A percentile compares a stretch with the other conserved stretches of the same genome.
Conservation (phyloP, 2,329 filamentous ascomycete species). For the Phialophora tarda region DNA sequence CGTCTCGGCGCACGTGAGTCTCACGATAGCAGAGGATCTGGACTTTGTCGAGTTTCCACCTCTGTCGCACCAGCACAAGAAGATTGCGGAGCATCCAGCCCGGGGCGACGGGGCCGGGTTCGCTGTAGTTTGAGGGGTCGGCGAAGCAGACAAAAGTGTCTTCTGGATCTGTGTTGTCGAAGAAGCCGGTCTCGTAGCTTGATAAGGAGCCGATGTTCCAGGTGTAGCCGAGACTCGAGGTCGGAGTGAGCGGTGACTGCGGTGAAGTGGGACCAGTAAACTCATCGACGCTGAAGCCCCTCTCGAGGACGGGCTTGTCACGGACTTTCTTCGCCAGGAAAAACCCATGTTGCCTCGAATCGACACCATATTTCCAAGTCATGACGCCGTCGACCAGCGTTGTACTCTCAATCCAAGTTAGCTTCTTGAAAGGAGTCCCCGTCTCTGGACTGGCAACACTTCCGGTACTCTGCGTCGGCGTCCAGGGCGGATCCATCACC, state of each 20-base stretch:
- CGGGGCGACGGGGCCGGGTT: slow-evolving; percentile 91
- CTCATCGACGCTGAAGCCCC: slow-evolving; percentile 37
- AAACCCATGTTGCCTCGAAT: slow-evolving; percentile 87
- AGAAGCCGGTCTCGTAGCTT: slow-evolving; percentile 85
- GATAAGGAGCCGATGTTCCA: slow-evolving; percentile 81
- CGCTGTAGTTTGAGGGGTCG: slow-evolving; percentile 88
- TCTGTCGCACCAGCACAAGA: slow-evolving; percentile 79
- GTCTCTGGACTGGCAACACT: slow-evolving; percentile 36
- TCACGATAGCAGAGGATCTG: slow-evolving; percentile 93
- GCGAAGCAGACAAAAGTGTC: slow-evolving; percentile 86
- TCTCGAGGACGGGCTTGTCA: slow-evolving; percentile 38
- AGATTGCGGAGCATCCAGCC: slow-evolving; percentile 94
- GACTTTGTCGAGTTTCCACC: slow-evolving; percentile 76
- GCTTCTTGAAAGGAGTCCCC: slow-evolving; percentile 42
- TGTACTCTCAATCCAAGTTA: slow-evolving; percentile 74
- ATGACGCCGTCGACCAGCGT: slow-evolving; percentile 81
- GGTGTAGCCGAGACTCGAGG: slow-evolving; percentile 66
- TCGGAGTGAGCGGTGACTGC: slow-evolving; percentile 55
- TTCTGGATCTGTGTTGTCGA: slow-evolving; percentile 70
- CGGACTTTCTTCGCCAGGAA: slow-evolving; percentile 84
- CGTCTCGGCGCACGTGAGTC: slow-evolving; percentile 74
- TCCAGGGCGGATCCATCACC: slow-evolving; percentile 87
- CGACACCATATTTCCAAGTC: slow-evolving; percentile 83
- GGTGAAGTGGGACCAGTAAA: slow-evolving; percentile 41
- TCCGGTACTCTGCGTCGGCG: slow-evolving; percentile 50